Evolutionary conservation across 2,329 filamentous ascomycete genomes (phyloP), one percentile per base, ranked within the genome.

Genomic region (Xylaria digitata): DNA sequence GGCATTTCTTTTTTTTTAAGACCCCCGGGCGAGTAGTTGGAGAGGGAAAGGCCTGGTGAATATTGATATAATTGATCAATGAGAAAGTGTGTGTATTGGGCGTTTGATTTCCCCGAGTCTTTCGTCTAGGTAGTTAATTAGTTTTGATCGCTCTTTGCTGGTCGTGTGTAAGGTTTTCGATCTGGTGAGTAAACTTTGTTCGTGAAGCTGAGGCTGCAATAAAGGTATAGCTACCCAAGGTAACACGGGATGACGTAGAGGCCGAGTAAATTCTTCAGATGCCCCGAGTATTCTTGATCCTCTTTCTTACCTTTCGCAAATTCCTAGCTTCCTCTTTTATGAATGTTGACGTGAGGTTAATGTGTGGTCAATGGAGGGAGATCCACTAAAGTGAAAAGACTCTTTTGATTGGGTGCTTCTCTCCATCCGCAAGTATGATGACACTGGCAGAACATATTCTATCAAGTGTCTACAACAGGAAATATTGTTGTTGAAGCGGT

Each of bases 1-100:
- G 74, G 70, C 75, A 76, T 76, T 45, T 63, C 66, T 19, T 49
- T 23, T 17, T 1, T 48, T 50, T 32, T 6, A n/a, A n/a, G n/a
- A n/a, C n/a, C n/a, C n/a, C n/a, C n/a, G n/a, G 3, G 15, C 7
- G 26, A 37, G 19, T 53, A 19, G 37, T 13, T 26, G 19, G 17
- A 21, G 2, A 19, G 40, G n/a, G n/a, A n/a, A n/a, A n/a, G n/a
- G n/a, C n/a, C n/a, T n/a, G n/a, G 8, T 17, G 32, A 15, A 21
- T 53, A 7, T 21, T 50, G 48, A 34, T 34, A 8, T 46, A 46
- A 46, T 46, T 46, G 43, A 46, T 46, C 40, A 43, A 43, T 26
- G 21, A 1, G 19, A 21, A 8, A 46, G 43, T 21, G 7, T 21
- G 7, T 7, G 13, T n/a, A 43, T 6, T 43, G 3, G 6, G 17